Evolutionary conservation across 495 filamentous ascomycete genomes (phyloP), one percentile per base, ranked within the genome.

Genomic region (Neurospora sublineolata): DNA sequence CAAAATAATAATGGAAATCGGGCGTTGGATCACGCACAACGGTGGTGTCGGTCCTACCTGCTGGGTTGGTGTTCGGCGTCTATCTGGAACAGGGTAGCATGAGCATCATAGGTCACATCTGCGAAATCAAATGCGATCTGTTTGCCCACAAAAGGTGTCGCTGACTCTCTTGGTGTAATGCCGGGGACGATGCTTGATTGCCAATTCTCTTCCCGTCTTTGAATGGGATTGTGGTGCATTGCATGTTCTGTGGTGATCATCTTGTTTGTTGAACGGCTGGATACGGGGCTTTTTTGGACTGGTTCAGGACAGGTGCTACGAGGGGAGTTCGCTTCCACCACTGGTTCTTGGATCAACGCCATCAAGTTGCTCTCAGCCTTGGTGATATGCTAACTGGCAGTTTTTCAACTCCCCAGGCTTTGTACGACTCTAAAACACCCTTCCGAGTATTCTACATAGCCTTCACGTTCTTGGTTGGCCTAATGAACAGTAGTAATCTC

Each of bases 141-240:
- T 83, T 80, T 71, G 72, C 76, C 85, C 84, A 85, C 82, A 84
- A 82, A 85, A 94, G 93, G 93, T 95, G 93, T 97, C 93, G 92
- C 92, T 79, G 90, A 94, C 87, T 93, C 89, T 87, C 82, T 80
- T 67, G 74, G 76, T 78, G 73, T 76, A 76, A 78, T 73, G 79
- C 74, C 77, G 84, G 83, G 81, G 91, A 92, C 88, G 88, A 95
- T 76, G 92, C 92, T 97, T 92, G 93, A 97, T 92, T 88, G 93
- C 93, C 93, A 95, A 88, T 84, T 82, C 80, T 81, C 79, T 73
- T 75, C 76, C 77, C 71, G 72, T 69, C 69, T 52, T 71, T 20
- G 68, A 30, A 60, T 37, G 4, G 60, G 68, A 58, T 16, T 39
- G 52, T 60, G 52, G 52, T 60, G 52, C 52, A 8, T 33, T 27